Percentiles rank a stretch among this genome's conserved stretches.
Conservation (phyloP, 257 asterid genomes). For the Scutellaria minor region DNA sequence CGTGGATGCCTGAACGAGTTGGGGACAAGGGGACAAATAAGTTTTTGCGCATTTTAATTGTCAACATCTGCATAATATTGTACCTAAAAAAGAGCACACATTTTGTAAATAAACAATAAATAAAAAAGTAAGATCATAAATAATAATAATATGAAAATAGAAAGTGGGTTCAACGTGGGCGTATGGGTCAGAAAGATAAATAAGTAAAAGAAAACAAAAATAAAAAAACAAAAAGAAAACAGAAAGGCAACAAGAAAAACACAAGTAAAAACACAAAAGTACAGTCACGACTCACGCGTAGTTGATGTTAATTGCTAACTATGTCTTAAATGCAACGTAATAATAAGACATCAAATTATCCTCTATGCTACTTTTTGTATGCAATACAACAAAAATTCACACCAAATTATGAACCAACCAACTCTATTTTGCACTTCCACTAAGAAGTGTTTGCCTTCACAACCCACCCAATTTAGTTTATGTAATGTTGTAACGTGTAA, state of each 20-base stretch:
- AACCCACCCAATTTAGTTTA: too few species aligned
- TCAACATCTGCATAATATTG: too few species aligned
- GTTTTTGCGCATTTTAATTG: too few species aligned
- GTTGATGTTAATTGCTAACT: conserved; percentile 29
- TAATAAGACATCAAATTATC: conserved; percentile 36
- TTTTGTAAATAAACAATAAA: too few species aligned
- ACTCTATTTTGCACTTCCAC: conserved; percentile 31
- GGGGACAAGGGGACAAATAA: too few species aligned
- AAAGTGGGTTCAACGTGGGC: conserved; percentile 29
- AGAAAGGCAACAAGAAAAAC: background rate
- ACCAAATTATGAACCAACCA: conserved; percentile 26
- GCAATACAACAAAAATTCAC: conserved; percentile 22
- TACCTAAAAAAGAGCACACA: too few species aligned
- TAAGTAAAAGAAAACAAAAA: conserved; percentile 21
- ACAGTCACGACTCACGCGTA: conserved; percentile 35
- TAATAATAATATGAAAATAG: background rate
- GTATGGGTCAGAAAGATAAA: conserved; percentile 11
- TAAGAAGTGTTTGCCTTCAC: background rate
- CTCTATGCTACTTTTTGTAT: background rate
- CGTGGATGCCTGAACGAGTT: too few species aligned
- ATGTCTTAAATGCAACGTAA: conserved; percentile 31
- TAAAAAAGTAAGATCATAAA: too few species aligned
- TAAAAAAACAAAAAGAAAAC: conserved; percentile 12
- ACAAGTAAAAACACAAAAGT: conserved; percentile 26
- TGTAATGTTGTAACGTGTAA: too few species aligned